Percentiles rank a stretch among this genome's conserved stretches.
These are phyloP conservation scores for Galeopsis tetrahit DNA, from an alignment of 257 asterid genomes.

Conservation along the genomic window DNA sequence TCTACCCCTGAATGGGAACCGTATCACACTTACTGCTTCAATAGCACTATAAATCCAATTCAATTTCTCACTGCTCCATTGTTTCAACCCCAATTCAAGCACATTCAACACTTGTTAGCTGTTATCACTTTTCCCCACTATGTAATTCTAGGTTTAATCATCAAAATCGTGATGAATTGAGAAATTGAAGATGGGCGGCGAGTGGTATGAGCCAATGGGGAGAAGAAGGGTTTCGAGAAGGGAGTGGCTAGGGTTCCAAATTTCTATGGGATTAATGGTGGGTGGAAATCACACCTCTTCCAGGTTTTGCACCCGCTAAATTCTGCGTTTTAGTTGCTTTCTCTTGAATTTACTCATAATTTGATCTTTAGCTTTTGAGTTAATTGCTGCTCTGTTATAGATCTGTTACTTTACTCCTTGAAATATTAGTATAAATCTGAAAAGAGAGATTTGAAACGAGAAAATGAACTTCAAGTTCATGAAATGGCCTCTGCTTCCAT, in stretches of 20 bases:
- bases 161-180: slow-evolving; percentile 34
- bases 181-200: slow-evolving; percentile 37
- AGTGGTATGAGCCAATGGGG: slow-evolving; percentile 50
- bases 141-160: slow-evolving; percentile 26
- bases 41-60: too few species aligned
- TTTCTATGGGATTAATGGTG: slow-evolving; percentile 74
- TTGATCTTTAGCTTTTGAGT: slow-evolving; percentile 36
- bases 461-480: slow-evolving; percentile 55
- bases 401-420: slow-evolving; percentile 38
- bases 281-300: slow-evolving; percentile 98
- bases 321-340: slow-evolving; percentile 33
- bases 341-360: slow-evolving; percentile 27
- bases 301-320: slow-evolving; percentile 96
- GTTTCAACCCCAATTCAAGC: not conserved
- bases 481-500: slow-evolving; percentile 54
- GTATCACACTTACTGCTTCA: too few species aligned
- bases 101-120: not conserved
- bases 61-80: too few species aligned
- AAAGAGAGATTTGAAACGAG: slow-evolving; percentile 8
- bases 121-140: not conserved
- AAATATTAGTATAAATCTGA: slow-evolving; percentile 4
- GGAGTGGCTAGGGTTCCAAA: slow-evolving; percentile 71
- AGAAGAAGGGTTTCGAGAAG: slow-evolving; percentile 58
- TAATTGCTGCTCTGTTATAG: slow-evolving; percentile 40
- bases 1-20: too few species aligned